Conservation (phyloP, 352 stramenopile species). For the Blastocystis sp. region DNA sequence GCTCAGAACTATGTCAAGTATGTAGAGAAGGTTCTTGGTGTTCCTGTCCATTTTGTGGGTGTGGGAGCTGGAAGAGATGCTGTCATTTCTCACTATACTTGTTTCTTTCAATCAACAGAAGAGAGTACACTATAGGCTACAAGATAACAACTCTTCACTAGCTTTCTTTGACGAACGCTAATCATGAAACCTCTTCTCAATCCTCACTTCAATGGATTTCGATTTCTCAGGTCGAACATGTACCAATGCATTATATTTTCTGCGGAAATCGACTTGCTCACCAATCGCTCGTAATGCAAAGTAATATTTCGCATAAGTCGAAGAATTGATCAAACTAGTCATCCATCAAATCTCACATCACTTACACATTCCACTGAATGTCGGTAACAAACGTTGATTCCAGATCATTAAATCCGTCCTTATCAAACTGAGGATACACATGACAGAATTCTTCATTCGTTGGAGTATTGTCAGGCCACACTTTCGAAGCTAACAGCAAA, state of each 20-base stretch:
- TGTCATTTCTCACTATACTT: slow-evolving; percentile 63
- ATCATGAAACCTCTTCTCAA: slow-evolving; percentile 35
- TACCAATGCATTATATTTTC: slow-evolving; percentile 80
- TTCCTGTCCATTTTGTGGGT: slow-evolving; percentile 94
- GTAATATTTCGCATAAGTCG: slow-evolving; percentile 91
- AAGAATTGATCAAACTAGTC: slow-evolving; percentile 69
- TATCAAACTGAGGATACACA: slow-evolving; percentile 93
- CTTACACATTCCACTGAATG: slow-evolving; percentile 94
- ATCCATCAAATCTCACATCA: slow-evolving; percentile 72
- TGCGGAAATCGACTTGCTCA: slow-evolving; percentile 80
- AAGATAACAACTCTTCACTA: neutral
- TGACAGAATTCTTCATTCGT: slow-evolving; percentile 95
- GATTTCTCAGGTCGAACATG: slow-evolving; percentile 77
- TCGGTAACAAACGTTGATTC: slow-evolving; percentile 89
- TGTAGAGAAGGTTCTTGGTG: slow-evolving; percentile 88
- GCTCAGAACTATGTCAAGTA: slow-evolving; percentile 90
- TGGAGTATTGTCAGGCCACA: slow-evolving; percentile 93
- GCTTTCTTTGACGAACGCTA: neutral
- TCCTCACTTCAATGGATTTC: slow-evolving; percentile 74
- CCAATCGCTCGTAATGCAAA: slow-evolving; percentile 87
- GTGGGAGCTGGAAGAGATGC: slow-evolving; percentile 83
- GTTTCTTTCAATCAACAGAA: slow-evolving; percentile 7
- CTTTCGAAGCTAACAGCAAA: slow-evolving; percentile 91
- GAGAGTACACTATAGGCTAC: neutral
- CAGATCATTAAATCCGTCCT: slow-evolving; percentile 91